phyloP scores from a whole-genome alignment of 768 basidiomycete species.

The Crassisporium funariophilum region DNA sequence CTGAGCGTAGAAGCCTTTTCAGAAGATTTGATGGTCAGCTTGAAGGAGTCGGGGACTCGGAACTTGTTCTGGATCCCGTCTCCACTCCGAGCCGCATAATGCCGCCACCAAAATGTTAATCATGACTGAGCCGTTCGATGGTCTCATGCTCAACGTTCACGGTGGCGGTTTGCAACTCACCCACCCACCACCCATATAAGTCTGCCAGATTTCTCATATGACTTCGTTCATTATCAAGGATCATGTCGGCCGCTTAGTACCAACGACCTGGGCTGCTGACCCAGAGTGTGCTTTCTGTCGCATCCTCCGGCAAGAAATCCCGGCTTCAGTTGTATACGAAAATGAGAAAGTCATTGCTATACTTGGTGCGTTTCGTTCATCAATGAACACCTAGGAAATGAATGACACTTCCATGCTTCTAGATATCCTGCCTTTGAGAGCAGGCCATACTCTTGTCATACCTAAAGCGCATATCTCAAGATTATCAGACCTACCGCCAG shows the following conservation, averaged over 20 bases:
- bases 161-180: too few species aligned
- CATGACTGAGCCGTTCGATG: too few species aligned
- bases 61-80: too few species aligned
- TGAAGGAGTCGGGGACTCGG: too few species aligned
- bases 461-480: constrained; percentile 65
- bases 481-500: constrained; percentile 65
- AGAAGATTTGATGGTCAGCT: too few species aligned
- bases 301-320: constrained; percentile 53
- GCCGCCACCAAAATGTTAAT: too few species aligned
- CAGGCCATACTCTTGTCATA: constrained; percentile 70
- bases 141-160: too few species aligned
- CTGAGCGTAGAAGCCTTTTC: too few species aligned
- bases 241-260: constrained; percentile 49
- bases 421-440: constrained; percentile 72
- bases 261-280: constrained; percentile 52
- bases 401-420: not conserved
- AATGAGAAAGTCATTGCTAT: constrained; percentile 65
- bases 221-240: constrained; percentile 75
- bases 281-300: constrained; percentile 64
- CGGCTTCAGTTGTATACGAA: constrained; percentile 58
- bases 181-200: too few species aligned
- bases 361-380: constrained; percentile 44
- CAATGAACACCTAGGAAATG: not conserved
- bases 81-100: too few species aligned
- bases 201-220: constrained; percentile 40